A percentile compares a stretch with the other conserved stretches of the same genome.
Evolutionary conservation across 768 basidiomycete species (phyloP).

Genomic region (Pulveroboletus sp.): DNA sequence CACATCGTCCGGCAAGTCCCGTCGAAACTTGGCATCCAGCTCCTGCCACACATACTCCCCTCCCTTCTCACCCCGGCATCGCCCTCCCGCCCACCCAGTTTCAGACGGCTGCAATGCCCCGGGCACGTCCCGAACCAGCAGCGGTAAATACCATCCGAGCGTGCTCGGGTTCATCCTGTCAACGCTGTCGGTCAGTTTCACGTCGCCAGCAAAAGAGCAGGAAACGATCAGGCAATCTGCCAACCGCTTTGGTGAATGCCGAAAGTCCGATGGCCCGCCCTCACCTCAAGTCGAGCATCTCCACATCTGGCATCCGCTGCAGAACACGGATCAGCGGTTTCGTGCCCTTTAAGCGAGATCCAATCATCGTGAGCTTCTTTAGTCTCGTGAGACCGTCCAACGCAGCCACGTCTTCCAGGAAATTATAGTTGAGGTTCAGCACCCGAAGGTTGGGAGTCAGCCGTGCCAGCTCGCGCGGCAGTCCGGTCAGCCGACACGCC

Average conservation of each 20-base stretch:
- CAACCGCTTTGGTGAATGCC: background rate
- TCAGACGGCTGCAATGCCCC: slow-evolving; percentile 65
- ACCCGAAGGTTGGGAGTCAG: slow-evolving; percentile 82
- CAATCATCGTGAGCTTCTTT: slow-evolving; percentile 83
- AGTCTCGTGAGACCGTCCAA: slow-evolving; percentile 72
- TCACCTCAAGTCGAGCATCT: slow-evolving; percentile 90
- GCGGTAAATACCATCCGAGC: slow-evolving; percentile 90
- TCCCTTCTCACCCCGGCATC: slow-evolving; percentile 30
- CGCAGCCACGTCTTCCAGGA: slow-evolving; percentile 66
- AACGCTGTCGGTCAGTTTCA: slow-evolving; percentile 23
- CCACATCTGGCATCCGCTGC: slow-evolving; percentile 68
- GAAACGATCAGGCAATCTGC: too few relatives aligned
- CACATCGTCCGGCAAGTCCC: slow-evolving; percentile 81
- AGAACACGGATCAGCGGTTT: slow-evolving; percentile 70
- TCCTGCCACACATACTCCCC: slow-evolving; percentile 56
- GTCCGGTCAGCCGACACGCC: slow-evolving; percentile 69
- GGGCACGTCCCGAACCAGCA: slow-evolving; percentile 66
- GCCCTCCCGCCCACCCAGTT: slow-evolving; percentile 18
- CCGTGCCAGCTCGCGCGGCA: slow-evolving; percentile 63
- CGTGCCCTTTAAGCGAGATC: slow-evolving; percentile 71
- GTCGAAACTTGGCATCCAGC: slow-evolving; percentile 81
- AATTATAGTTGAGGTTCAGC: slow-evolving; percentile 97
- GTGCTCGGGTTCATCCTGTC: slow-evolving; percentile 93
- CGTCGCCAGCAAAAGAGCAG: slow-evolving; percentile 13
- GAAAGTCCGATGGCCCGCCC: slow-evolving; percentile 22